A percentile compares a stretch with the other conserved stretches of the same genome.
Evolutionary conservation across 1,284 basidiomycete species (phyloP).

Genomic region (Cystobasidium sp.): DNA sequence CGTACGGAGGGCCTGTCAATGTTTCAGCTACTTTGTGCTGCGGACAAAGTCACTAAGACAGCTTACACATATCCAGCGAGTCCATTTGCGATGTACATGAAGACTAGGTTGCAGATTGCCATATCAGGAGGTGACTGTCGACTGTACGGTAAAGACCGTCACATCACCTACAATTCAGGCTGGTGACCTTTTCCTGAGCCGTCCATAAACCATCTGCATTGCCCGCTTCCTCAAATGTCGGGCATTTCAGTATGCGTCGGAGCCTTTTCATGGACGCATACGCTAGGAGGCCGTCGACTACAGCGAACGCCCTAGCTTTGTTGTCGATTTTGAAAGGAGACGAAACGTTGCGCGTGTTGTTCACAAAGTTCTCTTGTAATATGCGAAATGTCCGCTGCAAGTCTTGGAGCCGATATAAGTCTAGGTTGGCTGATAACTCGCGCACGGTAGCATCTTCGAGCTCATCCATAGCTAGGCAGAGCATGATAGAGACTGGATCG

Average conservation of each 20-base stretch:
- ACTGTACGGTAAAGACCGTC: not conserved
- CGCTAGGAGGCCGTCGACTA: constrained; percentile 17
- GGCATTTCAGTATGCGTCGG: constrained; percentile 7
- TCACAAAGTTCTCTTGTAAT: constrained; percentile 15
- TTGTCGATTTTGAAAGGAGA: constrained; percentile 20
- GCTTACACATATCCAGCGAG: constrained; percentile 25
- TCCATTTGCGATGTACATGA: not conserved
- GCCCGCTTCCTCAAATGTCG: constrained; percentile 17
- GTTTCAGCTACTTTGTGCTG: no score
- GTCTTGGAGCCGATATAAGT: constrained; percentile 4
- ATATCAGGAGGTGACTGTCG: not conserved
- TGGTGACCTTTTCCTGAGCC: constrained; percentile 14
- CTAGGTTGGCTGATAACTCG: constrained; percentile 9
- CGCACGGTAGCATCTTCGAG: constrained; percentile 11
- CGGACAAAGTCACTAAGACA: no score
- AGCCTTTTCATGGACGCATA: constrained; percentile 16
- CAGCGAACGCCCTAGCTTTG: constrained; percentile 3
- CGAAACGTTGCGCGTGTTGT: not conserved
- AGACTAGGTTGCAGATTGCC: constrained; percentile 2
- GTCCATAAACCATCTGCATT: constrained; percentile 1
- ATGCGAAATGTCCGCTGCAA: constrained; percentile 4
- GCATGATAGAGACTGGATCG: constrained; percentile 10
- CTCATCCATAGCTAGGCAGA: constrained; percentile 15
- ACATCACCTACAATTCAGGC: constrained; percentile 4
- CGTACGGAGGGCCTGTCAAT: not conserved